Evolutionary conservation across 768 basidiomycete genomes (phyloP).

Genomic region (Termitomyces sp.): DNA sequence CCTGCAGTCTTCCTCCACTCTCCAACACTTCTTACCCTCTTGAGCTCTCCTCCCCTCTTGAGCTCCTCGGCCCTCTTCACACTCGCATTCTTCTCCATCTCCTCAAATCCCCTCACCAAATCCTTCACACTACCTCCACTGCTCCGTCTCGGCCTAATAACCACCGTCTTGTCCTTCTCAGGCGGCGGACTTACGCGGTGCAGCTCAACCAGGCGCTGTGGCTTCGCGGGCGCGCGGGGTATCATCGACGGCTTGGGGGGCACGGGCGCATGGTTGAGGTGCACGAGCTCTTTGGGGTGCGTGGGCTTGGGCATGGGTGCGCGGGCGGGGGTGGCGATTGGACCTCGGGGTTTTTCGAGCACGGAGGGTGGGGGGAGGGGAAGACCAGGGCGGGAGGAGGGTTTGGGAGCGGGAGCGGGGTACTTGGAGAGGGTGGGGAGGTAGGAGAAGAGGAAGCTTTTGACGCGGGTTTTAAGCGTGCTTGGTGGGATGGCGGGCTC

Average conservation of each 20-base stretch:
- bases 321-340: slow-evolving; percentile 54
- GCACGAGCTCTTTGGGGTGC: slow-evolving; percentile 62
- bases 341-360: slow-evolving; percentile 43
- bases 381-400: slow-evolving; percentile 28
- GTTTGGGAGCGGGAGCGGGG: slow-evolving; percentile 15
- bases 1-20: slow-evolving; percentile 23
- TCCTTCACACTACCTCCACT: slow-evolving; percentile 73
- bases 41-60: slow-evolving; percentile 19
- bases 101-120: slow-evolving; percentile 59
- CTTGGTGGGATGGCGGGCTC: not conserved
- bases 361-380: slow-evolving; percentile 52
- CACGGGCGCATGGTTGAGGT: slow-evolving; percentile 50
- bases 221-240: slow-evolving; percentile 27
- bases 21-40: slow-evolving; percentile 29
- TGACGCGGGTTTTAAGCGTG: slow-evolving; percentile 44
- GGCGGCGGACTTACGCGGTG: slow-evolving; percentile 29
- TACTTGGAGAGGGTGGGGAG: slow-evolving; percentile 43
- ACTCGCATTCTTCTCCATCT: slow-evolving; percentile 21
- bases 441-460: slow-evolving; percentile 56
- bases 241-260: slow-evolving; percentile 34
- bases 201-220: slow-evolving; percentile 49
- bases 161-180: slow-evolving; percentile 16
- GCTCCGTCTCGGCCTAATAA: slow-evolving; percentile 41
- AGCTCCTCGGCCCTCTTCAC: slow-evolving; percentile 22
- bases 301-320: slow-evolving; percentile 37